Percentiles rank a stretch among this genome's conserved stretches.
These are phyloP conservation scores for Acanthochlamys bracteata DNA, from an alignment of 106 monocot species.

Conservation along the genomic window DNA sequence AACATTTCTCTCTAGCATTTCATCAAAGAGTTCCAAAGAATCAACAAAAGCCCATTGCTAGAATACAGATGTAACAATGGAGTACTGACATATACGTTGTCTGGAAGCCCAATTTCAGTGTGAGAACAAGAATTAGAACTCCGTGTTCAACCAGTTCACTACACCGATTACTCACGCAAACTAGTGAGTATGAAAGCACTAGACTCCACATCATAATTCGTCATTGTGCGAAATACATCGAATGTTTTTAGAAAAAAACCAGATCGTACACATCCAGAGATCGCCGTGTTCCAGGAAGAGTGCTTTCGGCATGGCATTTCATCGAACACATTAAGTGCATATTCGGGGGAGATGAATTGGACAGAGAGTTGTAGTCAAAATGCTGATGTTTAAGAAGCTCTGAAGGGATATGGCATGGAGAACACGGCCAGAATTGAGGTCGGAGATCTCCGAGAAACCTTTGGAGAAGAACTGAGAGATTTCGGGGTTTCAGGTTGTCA, in stretches of 20 bases:
- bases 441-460: conserved; percentile 59
- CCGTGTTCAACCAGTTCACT: conserved; percentile 17
- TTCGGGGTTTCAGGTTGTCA: conserved; percentile 35
- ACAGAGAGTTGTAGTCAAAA: conserved; percentile 78
- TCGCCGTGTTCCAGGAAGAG: conserved; percentile 66
- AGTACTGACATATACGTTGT: conserved; percentile 66
- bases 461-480: conserved; percentile 27
- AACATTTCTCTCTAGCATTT: conserved; percentile 70
- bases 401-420: conserved; percentile 49
- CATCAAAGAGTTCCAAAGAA: conserved; percentile 39
- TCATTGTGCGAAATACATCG: conserved; percentile 36
- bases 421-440: conserved; percentile 14
- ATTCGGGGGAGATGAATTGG: conserved; percentile 19
- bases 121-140: conserved; percentile 42
- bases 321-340: conserved; percentile 63
- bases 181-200: conserved; percentile 64
- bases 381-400: conserved; percentile 16
- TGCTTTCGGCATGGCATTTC: conserved; percentile 45
- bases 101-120: conserved; percentile 39
- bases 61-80: conserved; percentile 77
- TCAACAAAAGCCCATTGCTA: conserved; percentile 23
- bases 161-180: conserved; percentile 31
- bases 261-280: conserved; percentile 45
- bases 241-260: conserved; percentile 23
- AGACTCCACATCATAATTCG: conserved; percentile 18